phyloP scores from a whole-genome alignment of 78 protist species.

The Dictyostelium firmibasis region DNA sequence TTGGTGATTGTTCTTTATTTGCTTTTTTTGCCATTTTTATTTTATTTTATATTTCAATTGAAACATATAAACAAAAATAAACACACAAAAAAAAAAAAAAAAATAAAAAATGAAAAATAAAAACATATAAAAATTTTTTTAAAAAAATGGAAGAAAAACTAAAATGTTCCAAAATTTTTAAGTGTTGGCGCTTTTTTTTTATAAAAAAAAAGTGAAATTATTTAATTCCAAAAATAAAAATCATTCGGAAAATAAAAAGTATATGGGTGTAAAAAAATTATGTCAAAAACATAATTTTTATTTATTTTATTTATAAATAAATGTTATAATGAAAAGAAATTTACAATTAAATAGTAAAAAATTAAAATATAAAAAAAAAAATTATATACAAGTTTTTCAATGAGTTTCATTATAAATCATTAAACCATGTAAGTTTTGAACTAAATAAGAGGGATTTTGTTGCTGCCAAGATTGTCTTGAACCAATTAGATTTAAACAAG shows the following conservation, averaged over 20 bases:
- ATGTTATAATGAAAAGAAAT: neutral
- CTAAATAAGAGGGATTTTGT: neutral
- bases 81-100: neutral
- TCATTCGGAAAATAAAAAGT: too few relatives aligned
- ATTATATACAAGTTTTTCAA: neutral
- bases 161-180: too few relatives aligned
- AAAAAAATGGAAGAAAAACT: too few relatives aligned
- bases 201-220: too few relatives aligned
- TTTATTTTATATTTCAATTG: neutral
- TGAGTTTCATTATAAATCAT: conserved; percentile 13
- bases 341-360: neutral
- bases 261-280: too few relatives aligned
- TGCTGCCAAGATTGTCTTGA: neutral
- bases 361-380: neutral
- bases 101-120: too few relatives aligned
- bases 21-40: neutral
- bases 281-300: too few relatives aligned
- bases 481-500: neutral
- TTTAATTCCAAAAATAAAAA: too few relatives aligned
- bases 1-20: neutral
- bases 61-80: neutral
- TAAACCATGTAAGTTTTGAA: conserved; percentile 3
- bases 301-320: too few relatives aligned
- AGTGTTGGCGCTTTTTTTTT: too few relatives aligned
- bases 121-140: neutral